Evolutionary conservation across 2,329 filamentous ascomycete species (phyloP).

Genomic region (Colletotrichum magnum): DNA sequence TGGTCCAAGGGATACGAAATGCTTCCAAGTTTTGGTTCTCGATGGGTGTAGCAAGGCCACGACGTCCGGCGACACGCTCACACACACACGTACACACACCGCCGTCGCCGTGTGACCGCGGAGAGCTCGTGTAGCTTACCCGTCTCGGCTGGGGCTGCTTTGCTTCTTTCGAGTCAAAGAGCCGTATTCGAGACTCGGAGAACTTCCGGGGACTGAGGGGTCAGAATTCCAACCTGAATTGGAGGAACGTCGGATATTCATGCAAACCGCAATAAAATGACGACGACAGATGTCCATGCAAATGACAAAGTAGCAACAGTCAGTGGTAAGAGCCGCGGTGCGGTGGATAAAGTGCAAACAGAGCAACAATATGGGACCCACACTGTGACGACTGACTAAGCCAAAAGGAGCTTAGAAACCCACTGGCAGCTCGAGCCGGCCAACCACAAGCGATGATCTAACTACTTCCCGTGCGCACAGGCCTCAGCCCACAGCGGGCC

Average conservation of each 20-base stretch:
- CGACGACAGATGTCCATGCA: not conserved
- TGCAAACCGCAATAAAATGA: not conserved
- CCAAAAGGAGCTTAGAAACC: not conserved
- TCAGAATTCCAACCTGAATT: not conserved
- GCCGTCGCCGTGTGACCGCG: conserved; percentile 26
- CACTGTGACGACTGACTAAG: conserved; percentile 11
- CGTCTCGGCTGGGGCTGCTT: conserved; percentile 26
- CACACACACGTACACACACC: conserved; percentile 12
- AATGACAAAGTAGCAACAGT: not conserved
- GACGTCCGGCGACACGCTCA: conserved; percentile 1
- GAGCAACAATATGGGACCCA: conserved; percentile 1
- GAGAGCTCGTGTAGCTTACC: conserved; percentile 8
- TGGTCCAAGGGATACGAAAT: not conserved
- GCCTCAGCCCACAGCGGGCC: not conserved
- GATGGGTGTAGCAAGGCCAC: conserved; percentile 25
- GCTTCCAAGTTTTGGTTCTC: conserved; percentile 5
- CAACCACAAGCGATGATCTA: not conserved
- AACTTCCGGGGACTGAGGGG: not conserved
- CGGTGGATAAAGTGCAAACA: conserved; percentile 33
- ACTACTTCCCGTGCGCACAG: conserved; percentile 11
- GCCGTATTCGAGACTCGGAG: not conserved
- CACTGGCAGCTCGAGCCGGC: not conserved
- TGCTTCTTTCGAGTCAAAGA: not conserved
- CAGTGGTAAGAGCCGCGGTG: not conserved
- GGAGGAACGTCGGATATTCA: not conserved